These are phyloP conservation scores for Ceratocystiopsis sp. DNA, from an alignment of 2,329 filamentous ascomycete species.

Conservation along the genomic window DNA sequence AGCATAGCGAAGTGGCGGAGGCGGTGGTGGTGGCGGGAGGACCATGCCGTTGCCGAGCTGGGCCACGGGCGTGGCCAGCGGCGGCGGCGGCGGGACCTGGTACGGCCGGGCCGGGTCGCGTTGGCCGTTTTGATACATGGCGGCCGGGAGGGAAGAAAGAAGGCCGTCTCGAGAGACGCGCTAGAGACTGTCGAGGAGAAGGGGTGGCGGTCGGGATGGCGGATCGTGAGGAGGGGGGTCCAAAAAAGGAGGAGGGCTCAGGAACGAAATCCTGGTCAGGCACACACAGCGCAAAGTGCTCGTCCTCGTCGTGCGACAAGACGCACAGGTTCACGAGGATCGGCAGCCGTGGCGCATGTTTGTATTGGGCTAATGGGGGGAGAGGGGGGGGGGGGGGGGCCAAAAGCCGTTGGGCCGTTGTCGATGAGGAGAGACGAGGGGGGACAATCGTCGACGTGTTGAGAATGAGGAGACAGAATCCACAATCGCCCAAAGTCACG, in stretches of 20 bases:
- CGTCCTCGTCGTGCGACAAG: conserved; percentile 2
- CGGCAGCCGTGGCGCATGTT: background rate
- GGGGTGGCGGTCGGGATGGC: too few species aligned
- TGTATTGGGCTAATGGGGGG: background rate
- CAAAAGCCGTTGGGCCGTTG: background rate
- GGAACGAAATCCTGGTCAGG: background rate
- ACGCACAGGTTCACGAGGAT: conserved; percentile 2
- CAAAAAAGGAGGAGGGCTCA: background rate
- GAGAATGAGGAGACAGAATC: too few species aligned
- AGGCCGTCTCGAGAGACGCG: too few species aligned
- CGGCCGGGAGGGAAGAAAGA: conserved; percentile 3
- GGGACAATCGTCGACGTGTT: too few species aligned
- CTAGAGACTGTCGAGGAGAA: too few species aligned
- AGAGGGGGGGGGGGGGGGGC: background rate
- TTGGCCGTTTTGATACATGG: conserved; percentile 39
- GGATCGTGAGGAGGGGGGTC: too few species aligned
- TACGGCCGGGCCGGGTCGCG: conserved; percentile 36
- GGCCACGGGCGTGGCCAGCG: conserved; percentile 29
- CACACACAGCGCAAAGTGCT: background rate
- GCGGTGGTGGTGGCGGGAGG: conserved; percentile 40
- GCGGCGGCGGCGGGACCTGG: conserved; percentile 38
- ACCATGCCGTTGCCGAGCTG: conserved; percentile 30
- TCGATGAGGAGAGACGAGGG: background rate
- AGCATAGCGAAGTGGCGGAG: conserved; percentile 29
- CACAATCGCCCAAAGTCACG: too few species aligned